Evolutionary conservation across 345 rosid species (phyloP), one percentile per base, ranked within the genome.

Genomic region (Toxicodendron radicans): DNA sequence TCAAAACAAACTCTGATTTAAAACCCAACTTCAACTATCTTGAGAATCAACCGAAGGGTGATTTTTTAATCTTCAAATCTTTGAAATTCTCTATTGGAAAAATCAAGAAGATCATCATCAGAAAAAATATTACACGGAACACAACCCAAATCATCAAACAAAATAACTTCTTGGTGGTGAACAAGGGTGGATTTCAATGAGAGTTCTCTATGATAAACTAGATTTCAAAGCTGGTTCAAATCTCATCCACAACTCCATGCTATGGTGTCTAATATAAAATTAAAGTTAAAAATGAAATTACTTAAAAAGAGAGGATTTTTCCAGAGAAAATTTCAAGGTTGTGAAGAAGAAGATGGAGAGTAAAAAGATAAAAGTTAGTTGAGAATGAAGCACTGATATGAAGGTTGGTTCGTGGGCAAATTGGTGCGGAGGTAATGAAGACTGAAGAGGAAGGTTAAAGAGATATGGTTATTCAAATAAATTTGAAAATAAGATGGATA

Each of bases 51-150:
- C 73, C 51, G 89, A 87, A 52, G 74, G 51, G 17, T 79, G 78
- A 62, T 82, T 87, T 61, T 87, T 80, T 71, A 81, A 58, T 80
- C 83, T 56, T 58, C 70, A 18, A 8, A 51, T 10, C 76, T 84
- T 53, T 73, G 78, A 16, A 79, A 74, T 54, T 82, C 87, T 45
- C 79, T 84, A 10, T 70, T 62, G 21, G 94, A 88, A 80, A 91
- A 87, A 70, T 91, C 89, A 1, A 91, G 77, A 80, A 91, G 88
- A 70, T 89, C 84, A 35, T 91, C 97, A 56, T 89, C 89, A 2
- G 93, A 84, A 78, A 89, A 89, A 73, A 88, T 91, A 35, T 90
- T 94, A 3, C 62, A 33, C 71, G 63, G 57, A 35, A 35, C 41
- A 35, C 41, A 35, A 5, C 41, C 41, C 41, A 35, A 2, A 35